Evolutionary conservation across 2,329 filamentous ascomycete genomes (phyloP), one percentile per base, ranked within the genome.

Genomic region (Tricladium varicosporioides): DNA sequence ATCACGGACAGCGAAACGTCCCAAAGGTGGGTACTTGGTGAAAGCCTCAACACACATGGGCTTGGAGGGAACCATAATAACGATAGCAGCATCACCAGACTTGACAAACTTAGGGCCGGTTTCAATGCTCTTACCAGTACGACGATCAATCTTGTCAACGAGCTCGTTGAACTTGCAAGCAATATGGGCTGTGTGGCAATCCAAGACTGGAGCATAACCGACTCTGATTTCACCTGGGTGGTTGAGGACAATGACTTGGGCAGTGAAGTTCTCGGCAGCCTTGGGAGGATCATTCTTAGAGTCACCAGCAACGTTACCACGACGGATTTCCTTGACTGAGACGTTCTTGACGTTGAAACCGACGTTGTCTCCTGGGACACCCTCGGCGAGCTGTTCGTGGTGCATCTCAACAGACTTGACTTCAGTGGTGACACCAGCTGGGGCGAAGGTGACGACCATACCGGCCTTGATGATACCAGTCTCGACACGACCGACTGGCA

Each of bases 271-370:
- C 73, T 93, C 92, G 74, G 85, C 86, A 74, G 84, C 94, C 76
- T 81, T 77, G 68, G 94, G 91, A 73, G 94, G 94, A 84, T 99
- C 94, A 85, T 96, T 95, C 92, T 99, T 99, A 87, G 91, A 93
- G 91, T 99, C 94, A 91, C 92, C 91, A 74, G 90, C 90, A 73
- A 99, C 94, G 88, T 99, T 97, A 76, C 94, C 94, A 96, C 94
- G 94, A 82, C 94, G 94, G 76, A 99, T 96, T 80, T 99, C 94
- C 92, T 99, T 99, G 83, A 99, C 94, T 80, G 94, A 97, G 75
- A 99, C 94, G 94, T 99, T 99, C 92, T 99, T 99, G 83, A 99
- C 93, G 91, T 99, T 99, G 92, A 99, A 99, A 74, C 94, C 94
- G 79, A 99, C 94, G 86, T 99, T 99, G 91, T 99, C 94, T 88